phyloP scores from a whole-genome alignment of 495 filamentous ascomycete genomes.

The Annulohypoxylon moriforme region DNA sequence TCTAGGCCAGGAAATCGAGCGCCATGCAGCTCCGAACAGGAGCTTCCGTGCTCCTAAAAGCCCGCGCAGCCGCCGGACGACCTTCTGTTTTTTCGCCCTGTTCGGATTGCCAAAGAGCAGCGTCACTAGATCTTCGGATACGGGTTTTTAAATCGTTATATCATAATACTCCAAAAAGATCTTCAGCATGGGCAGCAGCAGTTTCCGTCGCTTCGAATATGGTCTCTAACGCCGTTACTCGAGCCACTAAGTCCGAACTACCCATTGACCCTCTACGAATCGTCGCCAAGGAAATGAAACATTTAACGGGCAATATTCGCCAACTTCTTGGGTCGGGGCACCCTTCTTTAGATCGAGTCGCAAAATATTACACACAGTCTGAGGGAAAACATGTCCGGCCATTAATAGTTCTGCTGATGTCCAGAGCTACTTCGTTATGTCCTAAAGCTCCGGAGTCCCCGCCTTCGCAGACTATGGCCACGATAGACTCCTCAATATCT shows the following conservation, averaged over 20 bases:
- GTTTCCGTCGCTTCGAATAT: conserved; percentile 82
- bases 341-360: conserved; percentile 90
- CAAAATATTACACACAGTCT: conserved; percentile 97
- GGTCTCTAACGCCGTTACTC: conserved; percentile 73
- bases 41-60: conserved; percentile 51
- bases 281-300: conserved; percentile 95
- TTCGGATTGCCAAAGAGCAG: conserved; percentile 51
- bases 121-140: conserved; percentile 50
- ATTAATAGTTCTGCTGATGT: conserved; percentile 94
- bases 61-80: conserved; percentile 35
- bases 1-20: conserved; percentile 34
- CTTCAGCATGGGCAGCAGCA: conserved; percentile 66
- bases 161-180: conserved; percentile 51
- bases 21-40: conserved; percentile 58
- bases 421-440: conserved; percentile 83
- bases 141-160: conserved; percentile 50
- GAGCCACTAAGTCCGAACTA: conserved; percentile 66
- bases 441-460: conserved; percentile 68
- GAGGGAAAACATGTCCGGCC: conserved; percentile 98
- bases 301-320: conserved; percentile 87
- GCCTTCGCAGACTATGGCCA: conserved; percentile 49
- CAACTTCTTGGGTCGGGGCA: conserved; percentile 91
- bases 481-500: conserved; percentile 82
- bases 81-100: conserved; percentile 47
- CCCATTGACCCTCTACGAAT: conserved; percentile 80